Conservation (phyloP, 208 protist species). For the Crithidia sp. region DNA sequence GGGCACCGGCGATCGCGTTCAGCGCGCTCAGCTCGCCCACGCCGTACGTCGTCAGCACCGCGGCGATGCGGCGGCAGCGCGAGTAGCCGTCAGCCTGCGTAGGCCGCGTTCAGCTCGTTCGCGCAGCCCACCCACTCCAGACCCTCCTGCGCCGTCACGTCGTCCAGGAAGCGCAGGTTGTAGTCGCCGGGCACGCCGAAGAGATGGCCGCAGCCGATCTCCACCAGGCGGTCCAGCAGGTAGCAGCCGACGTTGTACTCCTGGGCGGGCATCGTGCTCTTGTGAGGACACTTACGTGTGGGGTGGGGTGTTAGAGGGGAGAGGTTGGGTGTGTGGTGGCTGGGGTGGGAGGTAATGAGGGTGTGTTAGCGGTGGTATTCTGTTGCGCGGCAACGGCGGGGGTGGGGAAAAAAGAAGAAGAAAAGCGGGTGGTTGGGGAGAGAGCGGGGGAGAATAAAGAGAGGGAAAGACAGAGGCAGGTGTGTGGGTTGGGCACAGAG, state of each 20-base stretch:
- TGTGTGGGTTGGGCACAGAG: no score
- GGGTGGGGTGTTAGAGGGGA: background rate
- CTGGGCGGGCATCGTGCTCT: slow-evolving; percentile 33
- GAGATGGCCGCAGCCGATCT: slow-evolving; percentile 41
- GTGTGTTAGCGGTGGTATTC: no score
- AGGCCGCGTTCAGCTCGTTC: slow-evolving; percentile 63
- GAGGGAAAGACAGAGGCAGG: no score
- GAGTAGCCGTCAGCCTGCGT: slow-evolving; percentile 56
- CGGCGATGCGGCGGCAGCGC: slow-evolving; percentile 50
- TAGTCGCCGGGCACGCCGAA: slow-evolving; percentile 63
- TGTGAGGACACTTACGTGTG: background rate
- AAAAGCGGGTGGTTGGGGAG: no score
- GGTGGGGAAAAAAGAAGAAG: no score
- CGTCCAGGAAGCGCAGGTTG: slow-evolving; percentile 58
- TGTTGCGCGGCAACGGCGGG: no score
- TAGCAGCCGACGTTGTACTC: slow-evolving; percentile 54
- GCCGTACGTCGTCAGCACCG: slow-evolving; percentile 57
- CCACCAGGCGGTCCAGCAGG: slow-evolving; percentile 45
- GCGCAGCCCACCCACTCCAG: slow-evolving; percentile 55
- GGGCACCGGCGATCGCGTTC: slow-evolving; percentile 45
- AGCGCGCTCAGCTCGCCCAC: slow-evolving; percentile 57
- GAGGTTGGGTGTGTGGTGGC: background rate
- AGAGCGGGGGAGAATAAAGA: no score
- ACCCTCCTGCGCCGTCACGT: slow-evolving; percentile 34
- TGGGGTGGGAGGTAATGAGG: background rate